phyloP scores from a whole-genome alignment of 495 filamentous ascomycete species.

The Lindgomyces ingoldianus region DNA sequence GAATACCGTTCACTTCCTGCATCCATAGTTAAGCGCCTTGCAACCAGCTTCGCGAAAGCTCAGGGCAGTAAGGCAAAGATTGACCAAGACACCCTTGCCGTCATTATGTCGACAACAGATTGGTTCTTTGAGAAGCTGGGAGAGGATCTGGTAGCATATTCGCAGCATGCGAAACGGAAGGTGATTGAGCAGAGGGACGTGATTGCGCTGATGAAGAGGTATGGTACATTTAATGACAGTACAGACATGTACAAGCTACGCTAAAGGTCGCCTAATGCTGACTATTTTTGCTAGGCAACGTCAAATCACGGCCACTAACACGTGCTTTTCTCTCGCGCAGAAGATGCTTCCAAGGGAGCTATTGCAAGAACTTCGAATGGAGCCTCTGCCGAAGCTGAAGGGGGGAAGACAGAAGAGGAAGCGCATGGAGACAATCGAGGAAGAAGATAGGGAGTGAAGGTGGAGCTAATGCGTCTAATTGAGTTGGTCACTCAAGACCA shows the following conservation, averaged over 20 bases:
- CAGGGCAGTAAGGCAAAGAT: constrained; percentile 66
- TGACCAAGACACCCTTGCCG: constrained; percentile 67
- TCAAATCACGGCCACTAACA: constrained; percentile 67
- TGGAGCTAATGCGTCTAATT: not conserved
- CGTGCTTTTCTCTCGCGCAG: constrained; percentile 80
- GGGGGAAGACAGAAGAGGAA: constrained; percentile 42
- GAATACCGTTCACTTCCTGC: constrained; percentile 72
- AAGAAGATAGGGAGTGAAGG: constrained; percentile 28
- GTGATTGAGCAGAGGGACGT: constrained; percentile 86
- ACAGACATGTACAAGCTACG: constrained; percentile 38
- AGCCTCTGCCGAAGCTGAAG: constrained; percentile 52
- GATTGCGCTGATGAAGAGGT: constrained; percentile 78
- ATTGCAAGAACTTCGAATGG: constrained; percentile 76
- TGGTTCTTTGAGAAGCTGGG: constrained; percentile 87
- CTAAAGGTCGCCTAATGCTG: constrained; percentile 45
- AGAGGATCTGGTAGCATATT: constrained; percentile 76
- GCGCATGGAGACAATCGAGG: constrained; percentile 46
- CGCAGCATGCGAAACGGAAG: constrained; percentile 77
- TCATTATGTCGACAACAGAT: constrained; percentile 75
- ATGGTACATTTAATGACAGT: constrained; percentile 44
- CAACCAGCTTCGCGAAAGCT: constrained; percentile 66
- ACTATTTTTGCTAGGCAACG: constrained; percentile 64
- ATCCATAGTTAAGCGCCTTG: constrained; percentile 71
- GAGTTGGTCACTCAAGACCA: constrained; percentile 55
- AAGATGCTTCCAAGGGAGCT: constrained; percentile 79